These are phyloP conservation scores for Botrytis byssoidea DNA, from an alignment of 2,329 filamentous ascomycete species.

Conservation along the genomic window DNA sequence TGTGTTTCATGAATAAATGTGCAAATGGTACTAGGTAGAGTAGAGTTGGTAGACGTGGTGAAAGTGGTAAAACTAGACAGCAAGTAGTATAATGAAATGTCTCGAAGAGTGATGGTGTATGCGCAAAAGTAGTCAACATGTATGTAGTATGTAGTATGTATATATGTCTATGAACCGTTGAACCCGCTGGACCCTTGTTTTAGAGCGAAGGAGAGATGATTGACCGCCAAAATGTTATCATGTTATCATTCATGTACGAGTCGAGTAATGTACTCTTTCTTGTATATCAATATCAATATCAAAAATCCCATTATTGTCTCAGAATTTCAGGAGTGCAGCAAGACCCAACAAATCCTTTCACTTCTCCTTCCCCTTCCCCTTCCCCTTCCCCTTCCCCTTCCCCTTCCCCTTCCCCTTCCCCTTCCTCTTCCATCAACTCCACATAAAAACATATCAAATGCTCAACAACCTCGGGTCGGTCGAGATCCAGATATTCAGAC, in stretches of 20 bases:
- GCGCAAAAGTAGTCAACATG: background rate
- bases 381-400: no score
- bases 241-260: no score
- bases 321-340: background rate
- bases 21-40: background rate
- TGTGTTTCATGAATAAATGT: background rate
- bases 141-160: no score
- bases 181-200: background rate
- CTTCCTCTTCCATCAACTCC: background rate
- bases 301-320: background rate
- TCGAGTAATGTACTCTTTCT: background rate
- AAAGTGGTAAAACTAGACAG: background rate
- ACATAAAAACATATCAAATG: background rate
- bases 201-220: background rate
- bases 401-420: background rate
- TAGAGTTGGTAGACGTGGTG: background rate
- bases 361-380: background rate
- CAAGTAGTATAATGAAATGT: background rate
- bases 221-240: background rate
- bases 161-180: background rate
- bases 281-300: background rate
- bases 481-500: background rate
- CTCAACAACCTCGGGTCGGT: background rate
- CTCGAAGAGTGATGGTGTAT: background rate
- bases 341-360: background rate